These are phyloP conservation scores for Piper longum DNA, from an alignment of 164 flowering plant species.

Conservation along the genomic window DNA sequence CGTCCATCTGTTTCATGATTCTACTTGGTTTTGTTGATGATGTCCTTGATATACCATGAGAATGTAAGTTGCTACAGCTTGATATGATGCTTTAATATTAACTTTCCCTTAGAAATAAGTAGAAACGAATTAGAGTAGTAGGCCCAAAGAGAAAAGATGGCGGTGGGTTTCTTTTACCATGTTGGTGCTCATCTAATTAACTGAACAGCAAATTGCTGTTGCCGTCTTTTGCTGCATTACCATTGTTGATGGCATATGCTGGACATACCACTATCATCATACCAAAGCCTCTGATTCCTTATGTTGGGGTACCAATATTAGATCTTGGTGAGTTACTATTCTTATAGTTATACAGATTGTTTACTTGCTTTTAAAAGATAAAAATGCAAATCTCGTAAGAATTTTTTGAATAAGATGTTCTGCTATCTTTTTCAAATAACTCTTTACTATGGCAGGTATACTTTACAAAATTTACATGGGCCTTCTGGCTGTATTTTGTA, in stretches of 20 bases:
- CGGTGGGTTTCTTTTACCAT: not conserved
- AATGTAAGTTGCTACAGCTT: conserved; percentile 55
- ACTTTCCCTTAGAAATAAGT: not conserved
- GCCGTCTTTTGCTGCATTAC: conserved; percentile 86
- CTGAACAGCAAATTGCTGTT: conserved; percentile 67
- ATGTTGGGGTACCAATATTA: conserved; percentile 54
- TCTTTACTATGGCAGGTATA: conserved; percentile 41
- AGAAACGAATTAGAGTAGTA: not conserved
- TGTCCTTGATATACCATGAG: conserved; percentile 95
- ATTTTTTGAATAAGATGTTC: not conserved
- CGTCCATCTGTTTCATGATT: conserved; percentile 81
- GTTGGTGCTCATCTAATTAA: conserved; percentile 4
- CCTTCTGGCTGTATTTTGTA: conserved; percentile 89
- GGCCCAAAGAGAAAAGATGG: not conserved
- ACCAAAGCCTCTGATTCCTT: conserved; percentile 82
- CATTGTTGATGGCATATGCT: conserved; percentile 95
- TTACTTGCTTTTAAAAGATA: not conserved
- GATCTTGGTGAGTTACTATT: conserved; percentile 54
- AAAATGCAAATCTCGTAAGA: not conserved
- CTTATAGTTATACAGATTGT: not conserved
- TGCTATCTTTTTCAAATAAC: not conserved
- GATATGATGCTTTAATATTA: conserved; percentile 4
- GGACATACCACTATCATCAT: conserved; percentile 84
- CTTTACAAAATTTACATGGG: conserved; percentile 87
- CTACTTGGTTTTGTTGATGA: conserved; percentile 97